phyloP scores from a whole-genome alignment of 2,329 filamentous ascomycete species.

The Colletotrichum destructivum region DNA sequence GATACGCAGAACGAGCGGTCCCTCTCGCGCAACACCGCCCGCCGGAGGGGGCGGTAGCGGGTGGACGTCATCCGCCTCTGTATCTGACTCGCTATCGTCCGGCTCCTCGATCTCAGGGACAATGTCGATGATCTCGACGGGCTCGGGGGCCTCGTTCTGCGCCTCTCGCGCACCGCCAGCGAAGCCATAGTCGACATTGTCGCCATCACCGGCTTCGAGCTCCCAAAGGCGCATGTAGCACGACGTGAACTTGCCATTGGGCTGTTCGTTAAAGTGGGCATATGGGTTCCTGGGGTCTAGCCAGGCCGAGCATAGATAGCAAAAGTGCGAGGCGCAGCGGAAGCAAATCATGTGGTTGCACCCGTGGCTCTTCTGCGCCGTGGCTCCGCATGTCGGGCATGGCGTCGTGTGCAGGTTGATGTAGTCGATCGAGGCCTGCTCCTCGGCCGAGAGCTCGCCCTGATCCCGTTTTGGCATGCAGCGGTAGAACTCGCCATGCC shows the following conservation, averaged over 20 bases:
- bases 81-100: constrained; percentile 52
- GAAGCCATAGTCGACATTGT: constrained; percentile 63
- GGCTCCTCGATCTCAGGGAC: constrained; percentile 52
- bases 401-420: constrained; percentile 85
- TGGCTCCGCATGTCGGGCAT: constrained; percentile 89
- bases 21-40: constrained; percentile 68
- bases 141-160: constrained; percentile 35
- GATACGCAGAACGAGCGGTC: constrained; percentile 70
- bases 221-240: constrained; percentile 95
- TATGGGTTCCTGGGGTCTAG: constrained; percentile 87
- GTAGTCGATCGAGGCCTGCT: constrained; percentile 89
- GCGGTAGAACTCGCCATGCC: constrained; percentile 89
- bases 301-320: constrained; percentile 94
- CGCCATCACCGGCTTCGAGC: constrained; percentile 83
- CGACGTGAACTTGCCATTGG: constrained; percentile 65
- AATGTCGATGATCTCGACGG: constrained; percentile 37
- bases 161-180: constrained; percentile 53
- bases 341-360: constrained; percentile 98
- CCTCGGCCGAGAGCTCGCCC: constrained; percentile 84
- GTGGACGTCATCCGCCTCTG: constrained; percentile 43
- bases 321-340: constrained; percentile 92
- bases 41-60: constrained; percentile 49
- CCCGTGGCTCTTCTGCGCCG: constrained; percentile 90
- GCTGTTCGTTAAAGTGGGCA: constrained; percentile 83
- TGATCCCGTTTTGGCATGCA: constrained; percentile 77